These are phyloP conservation scores for Dunaliella sp. DNA, from an alignment of 139 green algal species.

Conservation along the genomic window DNA sequence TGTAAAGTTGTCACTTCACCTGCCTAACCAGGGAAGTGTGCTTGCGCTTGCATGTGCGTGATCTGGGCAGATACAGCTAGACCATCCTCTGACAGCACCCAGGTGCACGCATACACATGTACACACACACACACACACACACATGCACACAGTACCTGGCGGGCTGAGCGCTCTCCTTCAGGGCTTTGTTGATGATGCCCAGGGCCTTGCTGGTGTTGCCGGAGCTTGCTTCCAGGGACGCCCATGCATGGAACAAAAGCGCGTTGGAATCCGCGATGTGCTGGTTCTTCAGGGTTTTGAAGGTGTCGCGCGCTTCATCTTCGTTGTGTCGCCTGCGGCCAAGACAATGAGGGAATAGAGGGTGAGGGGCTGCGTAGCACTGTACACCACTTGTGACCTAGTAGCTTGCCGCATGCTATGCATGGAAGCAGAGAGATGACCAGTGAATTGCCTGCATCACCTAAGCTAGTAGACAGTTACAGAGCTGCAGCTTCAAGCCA, in stretches of 20 bases:
- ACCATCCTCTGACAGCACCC: no score
- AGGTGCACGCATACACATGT: neutral
- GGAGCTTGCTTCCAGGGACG: constrained; percentile 58
- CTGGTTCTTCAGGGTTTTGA: constrained; percentile 84
- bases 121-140: neutral
- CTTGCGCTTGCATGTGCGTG: no score
- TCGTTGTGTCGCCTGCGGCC: constrained; percentile 38
- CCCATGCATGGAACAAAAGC: constrained; percentile 76
- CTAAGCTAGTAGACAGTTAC: no score
- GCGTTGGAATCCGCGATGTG: constrained; percentile 51
- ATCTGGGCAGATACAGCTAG: no score
- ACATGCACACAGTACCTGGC: constrained; percentile 44
- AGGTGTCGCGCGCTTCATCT: constrained; percentile 82
- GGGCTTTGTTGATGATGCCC: constrained; percentile 58
- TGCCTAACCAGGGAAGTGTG: no score
- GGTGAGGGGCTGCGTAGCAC: no score
- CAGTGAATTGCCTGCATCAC: no score
- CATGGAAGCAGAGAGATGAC: no score
- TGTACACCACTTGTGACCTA: no score
- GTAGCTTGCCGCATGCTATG: no score
- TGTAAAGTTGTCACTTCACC: no score
- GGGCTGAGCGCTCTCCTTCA: constrained; percentile 55
- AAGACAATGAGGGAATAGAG: neutral
- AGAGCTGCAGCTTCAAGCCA: no score
- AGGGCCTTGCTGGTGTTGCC: constrained; percentile 61